Conservation (phyloP, 306 rosid genomes). For the Quillaja saponaria region DNA sequence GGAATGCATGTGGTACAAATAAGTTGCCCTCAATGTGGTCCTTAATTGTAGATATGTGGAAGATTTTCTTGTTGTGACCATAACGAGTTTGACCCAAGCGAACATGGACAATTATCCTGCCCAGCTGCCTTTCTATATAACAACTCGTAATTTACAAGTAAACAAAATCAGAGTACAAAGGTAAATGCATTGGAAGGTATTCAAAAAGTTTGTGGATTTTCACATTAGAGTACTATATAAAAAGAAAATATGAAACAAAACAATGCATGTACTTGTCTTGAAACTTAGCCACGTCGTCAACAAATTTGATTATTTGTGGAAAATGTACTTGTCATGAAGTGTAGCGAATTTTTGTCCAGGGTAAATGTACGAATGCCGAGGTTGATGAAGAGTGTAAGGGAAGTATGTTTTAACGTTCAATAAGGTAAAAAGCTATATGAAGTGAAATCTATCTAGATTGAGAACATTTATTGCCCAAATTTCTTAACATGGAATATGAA, state of each 20-base stretch:
- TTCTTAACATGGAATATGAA: too few species aligned
- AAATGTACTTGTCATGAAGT: too few species aligned
- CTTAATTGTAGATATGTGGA: slow-evolving; percentile 53
- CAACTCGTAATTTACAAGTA: slow-evolving; percentile 32
- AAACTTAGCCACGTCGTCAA: too few species aligned
- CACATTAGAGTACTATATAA: not conserved
- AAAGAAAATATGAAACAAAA: not conserved
- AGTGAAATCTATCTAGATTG: too few species aligned
- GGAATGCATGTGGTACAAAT: slow-evolving; percentile 43
- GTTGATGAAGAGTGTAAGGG: too few species aligned
- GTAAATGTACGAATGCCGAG: too few species aligned
- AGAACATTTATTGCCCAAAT: too few species aligned
- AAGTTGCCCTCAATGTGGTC: slow-evolving; percentile 58
- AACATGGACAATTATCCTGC: slow-evolving; percentile 14
- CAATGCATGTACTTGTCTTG: not conserved
- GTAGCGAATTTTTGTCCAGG: too few species aligned
- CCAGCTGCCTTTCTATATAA: too few species aligned
- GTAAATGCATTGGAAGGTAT: slow-evolving; percentile 34
- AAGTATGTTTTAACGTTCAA: too few species aligned
- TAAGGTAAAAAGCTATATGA: too few species aligned
- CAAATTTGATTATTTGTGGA: too few species aligned
- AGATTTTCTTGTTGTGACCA: slow-evolving; percentile 60
- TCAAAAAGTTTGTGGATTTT: slow-evolving; percentile 19
- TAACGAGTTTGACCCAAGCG: slow-evolving; percentile 48
- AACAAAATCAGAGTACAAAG: slow-evolving; percentile 25